These are phyloP conservation scores for Xylaria hypoxylon DNA, from an alignment of 2,329 filamentous ascomycete species.

Conservation along the genomic window DNA sequence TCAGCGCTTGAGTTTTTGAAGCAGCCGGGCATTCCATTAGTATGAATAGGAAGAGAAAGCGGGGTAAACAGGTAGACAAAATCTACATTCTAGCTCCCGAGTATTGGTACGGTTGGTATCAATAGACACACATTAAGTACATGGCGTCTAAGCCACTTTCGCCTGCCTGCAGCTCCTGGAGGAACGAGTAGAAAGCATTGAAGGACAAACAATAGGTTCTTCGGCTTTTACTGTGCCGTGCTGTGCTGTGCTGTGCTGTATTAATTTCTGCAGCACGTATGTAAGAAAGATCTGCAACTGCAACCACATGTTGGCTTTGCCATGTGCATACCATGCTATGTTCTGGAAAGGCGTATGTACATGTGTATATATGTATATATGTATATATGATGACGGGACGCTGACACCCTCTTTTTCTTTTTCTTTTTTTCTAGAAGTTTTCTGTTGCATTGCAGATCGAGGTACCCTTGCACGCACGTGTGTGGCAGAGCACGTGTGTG, in stretches of 20 bases:
- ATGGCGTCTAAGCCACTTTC: constrained; percentile 3
- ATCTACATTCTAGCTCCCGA: constrained; percentile 3
- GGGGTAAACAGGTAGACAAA: constrained; percentile 6
- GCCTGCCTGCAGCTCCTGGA: neutral
- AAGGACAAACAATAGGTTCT: constrained; percentile 1
- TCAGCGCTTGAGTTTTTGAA: constrained; percentile 54
- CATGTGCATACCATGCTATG: neutral
- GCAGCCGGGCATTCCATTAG: neutral
- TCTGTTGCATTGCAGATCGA: constrained; percentile 40
- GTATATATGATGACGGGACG: neutral
- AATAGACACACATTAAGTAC: constrained; percentile 1
- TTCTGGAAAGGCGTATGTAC: neutral
- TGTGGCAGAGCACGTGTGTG: constrained; percentile 15
- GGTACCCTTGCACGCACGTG: constrained; percentile 22
- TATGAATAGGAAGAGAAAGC: neutral
- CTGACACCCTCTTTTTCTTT: neutral
- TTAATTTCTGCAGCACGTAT: neutral
- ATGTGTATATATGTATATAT: neutral
- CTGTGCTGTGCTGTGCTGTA: constrained; percentile 3
- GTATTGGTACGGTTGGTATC: neutral
- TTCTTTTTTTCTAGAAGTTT: constrained; percentile 43
- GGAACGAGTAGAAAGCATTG: constrained; percentile 1
- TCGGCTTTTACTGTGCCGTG: neutral
- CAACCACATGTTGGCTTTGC: constrained; percentile 18
- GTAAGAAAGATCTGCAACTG: constrained; percentile 18